These are phyloP conservation scores for Termitomyces bulborhizus DNA, from an alignment of 768 basidiomycete genomes.

Conservation along the genomic window DNA sequence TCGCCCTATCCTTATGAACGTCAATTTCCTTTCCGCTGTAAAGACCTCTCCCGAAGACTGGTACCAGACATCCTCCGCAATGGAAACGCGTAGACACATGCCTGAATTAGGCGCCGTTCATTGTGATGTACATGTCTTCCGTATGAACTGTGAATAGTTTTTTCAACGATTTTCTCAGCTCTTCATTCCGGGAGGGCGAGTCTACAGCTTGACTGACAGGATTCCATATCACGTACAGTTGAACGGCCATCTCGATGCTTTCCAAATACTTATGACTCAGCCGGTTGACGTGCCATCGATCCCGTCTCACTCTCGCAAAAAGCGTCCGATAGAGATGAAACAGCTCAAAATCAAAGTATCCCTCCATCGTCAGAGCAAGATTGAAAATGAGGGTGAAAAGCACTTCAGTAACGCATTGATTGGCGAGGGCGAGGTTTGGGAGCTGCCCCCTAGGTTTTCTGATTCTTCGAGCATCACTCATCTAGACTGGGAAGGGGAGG, in stretches of 20 bases:
- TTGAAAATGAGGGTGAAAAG: constrained; percentile 28
- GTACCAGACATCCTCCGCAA: constrained; percentile 31
- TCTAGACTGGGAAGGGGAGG: constrained; percentile 59
- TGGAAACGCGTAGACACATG: neutral
- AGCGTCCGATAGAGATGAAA: constrained; percentile 4
- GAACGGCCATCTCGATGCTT: constrained; percentile 35
- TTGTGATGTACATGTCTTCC: neutral
- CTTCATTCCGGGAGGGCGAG: constrained; percentile 51
- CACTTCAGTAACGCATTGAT: constrained; percentile 33
- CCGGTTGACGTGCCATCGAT: constrained; percentile 5
- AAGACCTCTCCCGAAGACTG: constrained; percentile 65
- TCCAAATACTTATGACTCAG: constrained; percentile 33
- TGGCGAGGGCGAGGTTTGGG: constrained; percentile 42
- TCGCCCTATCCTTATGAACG: constrained; percentile 41
- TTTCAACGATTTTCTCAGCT: constrained; percentile 29
- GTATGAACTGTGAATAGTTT: neutral
- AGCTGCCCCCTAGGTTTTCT: constrained; percentile 32
- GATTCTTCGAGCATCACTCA: constrained; percentile 20
- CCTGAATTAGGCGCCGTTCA: neutral
- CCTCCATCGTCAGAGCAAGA: constrained; percentile 43
- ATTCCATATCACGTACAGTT: constrained; percentile 67
- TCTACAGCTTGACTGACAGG: constrained; percentile 46
- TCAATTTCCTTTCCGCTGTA: constrained; percentile 48
- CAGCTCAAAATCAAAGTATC: constrained; percentile 37
- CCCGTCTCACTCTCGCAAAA: constrained; percentile 14